Evolutionary conservation across 345 rosid genomes (phyloP).

Genomic region (Salix brachista): DNA sequence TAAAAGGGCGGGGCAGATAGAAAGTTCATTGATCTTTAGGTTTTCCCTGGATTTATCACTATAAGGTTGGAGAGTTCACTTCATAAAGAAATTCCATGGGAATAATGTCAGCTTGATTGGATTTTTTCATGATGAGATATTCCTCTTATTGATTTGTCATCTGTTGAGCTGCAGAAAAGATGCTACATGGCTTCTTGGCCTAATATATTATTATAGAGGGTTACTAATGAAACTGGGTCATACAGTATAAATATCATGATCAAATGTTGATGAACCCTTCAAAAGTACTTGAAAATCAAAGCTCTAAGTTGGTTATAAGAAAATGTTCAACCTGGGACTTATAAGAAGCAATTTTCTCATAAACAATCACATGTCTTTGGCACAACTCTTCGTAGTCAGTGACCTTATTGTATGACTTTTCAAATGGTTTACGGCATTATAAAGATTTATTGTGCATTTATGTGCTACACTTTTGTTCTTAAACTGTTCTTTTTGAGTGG

Average conservation of each 20-base stretch:
- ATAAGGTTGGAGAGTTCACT: neutral
- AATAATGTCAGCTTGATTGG: neutral
- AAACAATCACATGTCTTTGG: neutral
- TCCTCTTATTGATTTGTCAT: neutral
- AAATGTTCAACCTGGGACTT: neutral
- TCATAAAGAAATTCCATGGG: neutral
- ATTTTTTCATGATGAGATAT: neutral
- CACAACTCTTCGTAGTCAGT: neutral
- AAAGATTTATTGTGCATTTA: neutral
- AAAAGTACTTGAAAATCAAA: neutral
- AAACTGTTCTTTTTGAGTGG: neutral
- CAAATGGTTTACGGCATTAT: neutral
- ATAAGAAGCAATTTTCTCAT: neutral
- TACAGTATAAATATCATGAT: neutral
- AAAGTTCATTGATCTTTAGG: neutral
- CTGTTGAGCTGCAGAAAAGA: neutral
- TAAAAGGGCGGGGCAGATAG: neutral
- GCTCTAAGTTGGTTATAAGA: neutral
- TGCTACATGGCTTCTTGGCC: neutral
- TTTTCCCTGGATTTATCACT: neutral
- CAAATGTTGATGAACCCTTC: neutral
- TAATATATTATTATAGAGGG: neutral
- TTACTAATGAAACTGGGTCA: neutral
- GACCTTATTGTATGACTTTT: neutral
- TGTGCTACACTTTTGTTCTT: neutral